Evolutionary conservation across 192 early-diverging fungal genomes (phyloP).

Genomic region (Mortierella hygrophila): DNA sequence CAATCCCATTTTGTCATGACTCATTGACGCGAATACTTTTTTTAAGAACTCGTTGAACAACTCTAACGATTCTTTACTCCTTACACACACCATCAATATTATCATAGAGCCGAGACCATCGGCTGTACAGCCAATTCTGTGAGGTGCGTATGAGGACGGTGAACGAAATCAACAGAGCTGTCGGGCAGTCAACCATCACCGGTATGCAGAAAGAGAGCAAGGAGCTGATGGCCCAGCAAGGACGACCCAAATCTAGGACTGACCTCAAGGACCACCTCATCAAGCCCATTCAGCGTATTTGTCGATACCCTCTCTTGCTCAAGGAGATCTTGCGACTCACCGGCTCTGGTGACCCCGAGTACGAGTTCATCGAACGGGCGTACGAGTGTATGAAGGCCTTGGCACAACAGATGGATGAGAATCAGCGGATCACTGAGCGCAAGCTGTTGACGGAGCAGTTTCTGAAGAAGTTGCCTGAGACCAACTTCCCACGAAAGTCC

Average conservation of each 20-base stretch:
- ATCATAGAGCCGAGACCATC: slow-evolving; percentile 13
- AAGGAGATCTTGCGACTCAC: slow-evolving; percentile 72
- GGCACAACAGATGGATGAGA: slow-evolving; percentile 59
- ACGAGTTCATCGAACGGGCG: slow-evolving; percentile 37
- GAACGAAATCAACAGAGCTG: slow-evolving; percentile 14
- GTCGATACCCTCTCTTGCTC: slow-evolving; percentile 89
- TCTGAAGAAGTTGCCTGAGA: slow-evolving; percentile 36
- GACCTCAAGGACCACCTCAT: slow-evolving; percentile 59
- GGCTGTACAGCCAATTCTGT: slow-evolving; percentile 25
- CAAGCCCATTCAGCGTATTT: slow-evolving; percentile 91
- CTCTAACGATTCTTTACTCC: neutral
- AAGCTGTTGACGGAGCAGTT: slow-evolving; percentile 49
- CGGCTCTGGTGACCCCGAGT: slow-evolving; percentile 44
- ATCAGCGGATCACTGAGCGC: slow-evolving; percentile 43
- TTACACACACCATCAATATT: neutral
- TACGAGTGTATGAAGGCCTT: slow-evolving; percentile 52
- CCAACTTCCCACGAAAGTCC: slow-evolving; percentile 20
- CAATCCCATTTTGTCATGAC: neutral
- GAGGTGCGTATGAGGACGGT: slow-evolving; percentile 38
- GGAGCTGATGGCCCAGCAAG: slow-evolving; percentile 32
- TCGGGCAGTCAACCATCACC: neutral
- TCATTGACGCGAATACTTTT: neutral
- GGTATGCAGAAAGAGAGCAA: slow-evolving; percentile 29
- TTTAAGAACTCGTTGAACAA: neutral
- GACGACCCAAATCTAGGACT: slow-evolving; percentile 18